Base-by-base conservation (phyloP, 202 grass and related monocot species). In the Zizania palustris region DNA sequence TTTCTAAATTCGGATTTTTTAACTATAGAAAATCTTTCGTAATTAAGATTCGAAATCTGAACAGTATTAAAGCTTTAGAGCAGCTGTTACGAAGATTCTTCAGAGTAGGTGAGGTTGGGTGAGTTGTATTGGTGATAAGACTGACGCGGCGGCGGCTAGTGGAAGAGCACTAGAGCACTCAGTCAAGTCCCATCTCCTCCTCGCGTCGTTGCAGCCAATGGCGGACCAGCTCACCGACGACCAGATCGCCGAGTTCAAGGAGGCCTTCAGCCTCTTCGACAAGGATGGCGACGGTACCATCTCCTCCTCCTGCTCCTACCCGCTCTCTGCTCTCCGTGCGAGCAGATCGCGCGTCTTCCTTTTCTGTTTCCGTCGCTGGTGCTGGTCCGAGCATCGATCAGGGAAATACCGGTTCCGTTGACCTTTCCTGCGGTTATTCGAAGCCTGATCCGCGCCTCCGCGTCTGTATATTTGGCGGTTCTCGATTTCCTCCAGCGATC, bases 181-280 rank as follows among this genome's bases (percentile, higher is more conserved):
- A 4, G 45, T 15, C 45, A 48, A 14, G 4, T 5, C 12, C 5
- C 13, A 4, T 49, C 13, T 5, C 4, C 13, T 4, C 13, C 46
- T 16, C 46, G 1, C 46, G 5, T 14, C 13, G 13, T 12, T 13
- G 14, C 45, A 4, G 4, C 46, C 46, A 49, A 97, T 96, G 93
- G 93, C 87, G 69, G 93, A 97, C 56, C 93, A 97, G 61, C 90
- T 93, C 79, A 93, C 90, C 54, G 90, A 97, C 51, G 93, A 97
- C 85, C 93, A 97, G 90, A 97, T 97, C 85, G 82, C 93, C 44
- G 93, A 97, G 93, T 97, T 97, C 87, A 97, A 97, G 90, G 93
- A 97, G 77, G 90, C 93, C 34, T 97, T 97, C 82, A 96, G 90
- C 83, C 84, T 96, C 59, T 96, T 96, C 90, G 93, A 96, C 84